Conservation (phyloP, 345 rosid genomes). For the Odontarrhena argentea region DNA sequence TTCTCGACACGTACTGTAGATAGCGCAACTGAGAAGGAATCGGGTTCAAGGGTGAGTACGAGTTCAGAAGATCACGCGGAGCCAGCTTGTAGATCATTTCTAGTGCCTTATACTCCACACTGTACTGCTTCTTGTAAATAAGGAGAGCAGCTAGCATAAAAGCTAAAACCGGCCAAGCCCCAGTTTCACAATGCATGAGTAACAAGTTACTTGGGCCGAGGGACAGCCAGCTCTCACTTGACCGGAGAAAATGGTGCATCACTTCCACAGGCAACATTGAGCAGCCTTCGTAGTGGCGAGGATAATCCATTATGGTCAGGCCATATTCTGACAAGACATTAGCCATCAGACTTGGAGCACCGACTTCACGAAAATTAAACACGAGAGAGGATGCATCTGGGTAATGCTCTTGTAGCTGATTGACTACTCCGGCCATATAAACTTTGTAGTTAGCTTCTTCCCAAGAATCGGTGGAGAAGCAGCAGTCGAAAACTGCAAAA, state of each 20-base stretch:
- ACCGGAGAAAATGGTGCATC: slow-evolving; percentile 87
- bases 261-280: slow-evolving; percentile 81
- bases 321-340: slow-evolving; percentile 66
- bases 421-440: slow-evolving; percentile 65
- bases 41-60: slow-evolving; percentile 80
- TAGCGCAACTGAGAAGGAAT: slow-evolving; percentile 86
- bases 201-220: slow-evolving; percentile 76
- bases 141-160: slow-evolving; percentile 82
- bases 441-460: slow-evolving; percentile 63
- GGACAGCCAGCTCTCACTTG: slow-evolving; percentile 94
- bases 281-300: slow-evolving; percentile 91
- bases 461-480: slow-evolving; percentile 73
- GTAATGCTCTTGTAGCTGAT: slow-evolving; percentile 70
- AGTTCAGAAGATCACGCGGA: slow-evolving; percentile 80
- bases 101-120: slow-evolving; percentile 81
- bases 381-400: slow-evolving; percentile 81
- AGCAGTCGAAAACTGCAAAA: slow-evolving; percentile 78
- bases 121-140: slow-evolving; percentile 79
- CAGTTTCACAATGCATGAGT: slow-evolving; percentile 87
- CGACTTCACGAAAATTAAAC: slow-evolving; percentile 88
- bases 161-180: slow-evolving; percentile 90
- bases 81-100: slow-evolving; percentile 95
- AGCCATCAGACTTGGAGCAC: slow-evolving; percentile 57
- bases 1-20: slow-evolving; percentile 85
- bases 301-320: slow-evolving; percentile 95